Base-by-base conservation (phyloP, 805 yeast species). In the Torulaspora maleeae region DNA sequence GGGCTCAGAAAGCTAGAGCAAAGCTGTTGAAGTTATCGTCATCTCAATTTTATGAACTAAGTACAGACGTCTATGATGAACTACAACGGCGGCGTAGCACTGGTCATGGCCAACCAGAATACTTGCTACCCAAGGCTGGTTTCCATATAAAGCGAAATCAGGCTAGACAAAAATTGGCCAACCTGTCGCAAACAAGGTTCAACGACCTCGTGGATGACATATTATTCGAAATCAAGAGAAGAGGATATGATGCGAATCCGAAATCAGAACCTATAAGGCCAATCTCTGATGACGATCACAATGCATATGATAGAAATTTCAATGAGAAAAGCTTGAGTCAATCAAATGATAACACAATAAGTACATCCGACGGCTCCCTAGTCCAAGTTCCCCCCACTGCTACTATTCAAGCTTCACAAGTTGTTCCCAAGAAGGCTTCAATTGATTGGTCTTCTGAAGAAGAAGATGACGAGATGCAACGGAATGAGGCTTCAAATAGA, bases 11-110 rank as follows among this genome's bases (percentile, higher is more conserved):
- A 60, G 96, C 96, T 2, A 75, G 96, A 54, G 88, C 85, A 52
- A 89, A 91, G 66, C 74, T 91, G 39, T 74, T 84, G 50, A 88
- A 86, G 59, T 75, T 95, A 44, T 83, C 95, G 2, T 71, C 76
- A 25, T 79, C 83, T 6, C 99, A 95, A 66, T 89, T 93, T 61
- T 75, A 77, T 49, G 99, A 93, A 64, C 77, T 93, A 47, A 80
- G 95, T 53, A 89, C 96, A 2, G 99, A 93, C 64, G 97, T 93
- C 10, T 85, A 81, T 62, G 99, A 93, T 66, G 99, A 93, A 66
- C 71, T 93, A 49, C 79, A 80, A 57, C 78, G 99, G 59, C 76
- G 99, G 51, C 75, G 77, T 34, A 78, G 72, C 52, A 83, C 81
- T 53, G 72, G 76, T 30, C 70, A 76, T 41, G 72, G 76, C 25